Conservation (phyloP, 352 stramenopile genomes). For the Pythium brachiatum region DNA sequence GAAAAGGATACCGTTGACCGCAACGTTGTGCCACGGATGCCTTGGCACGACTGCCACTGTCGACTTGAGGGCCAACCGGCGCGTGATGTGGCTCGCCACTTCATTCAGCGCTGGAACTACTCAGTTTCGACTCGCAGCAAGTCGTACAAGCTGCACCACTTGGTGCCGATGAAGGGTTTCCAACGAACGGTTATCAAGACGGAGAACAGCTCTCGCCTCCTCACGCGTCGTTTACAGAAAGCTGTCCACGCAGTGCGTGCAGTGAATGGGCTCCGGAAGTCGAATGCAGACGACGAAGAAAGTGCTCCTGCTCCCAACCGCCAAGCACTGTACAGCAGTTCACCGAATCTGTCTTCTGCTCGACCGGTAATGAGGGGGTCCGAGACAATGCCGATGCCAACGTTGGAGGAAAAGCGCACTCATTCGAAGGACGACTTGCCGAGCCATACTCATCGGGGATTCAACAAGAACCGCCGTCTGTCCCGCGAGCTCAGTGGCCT, state of each 20-base stretch:
- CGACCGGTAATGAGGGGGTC: neutral
- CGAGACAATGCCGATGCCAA: neutral
- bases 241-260: slow-evolving; percentile 61
- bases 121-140: slow-evolving; percentile 81
- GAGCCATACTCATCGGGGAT: slow-evolving; percentile 13
- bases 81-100: slow-evolving; percentile 80
- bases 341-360: slow-evolving; percentile 19
- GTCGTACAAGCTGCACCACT: slow-evolving; percentile 62
- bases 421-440: neutral
- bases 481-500: slow-evolving; percentile 15
- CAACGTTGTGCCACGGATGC: slow-evolving; percentile 67
- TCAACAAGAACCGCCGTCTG: slow-evolving; percentile 22
- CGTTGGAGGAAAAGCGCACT: neutral
- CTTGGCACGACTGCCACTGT: slow-evolving; percentile 85
- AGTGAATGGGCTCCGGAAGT: slow-evolving; percentile 35
- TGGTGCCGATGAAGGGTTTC: slow-evolving; percentile 77
- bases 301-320: neutral
- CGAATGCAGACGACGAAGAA: slow-evolving; percentile 2
- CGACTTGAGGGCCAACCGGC: slow-evolving; percentile 75
- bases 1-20: slow-evolving; percentile 81
- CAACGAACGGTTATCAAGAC: slow-evolving; percentile 34
- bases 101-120: slow-evolving; percentile 89
- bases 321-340: slow-evolving; percentile 15
- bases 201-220: slow-evolving; percentile 34
- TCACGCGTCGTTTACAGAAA: slow-evolving; percentile 60